phyloP scores from a whole-genome alignment of 768 basidiomycete genomes.

The Grammothele lineata region DNA sequence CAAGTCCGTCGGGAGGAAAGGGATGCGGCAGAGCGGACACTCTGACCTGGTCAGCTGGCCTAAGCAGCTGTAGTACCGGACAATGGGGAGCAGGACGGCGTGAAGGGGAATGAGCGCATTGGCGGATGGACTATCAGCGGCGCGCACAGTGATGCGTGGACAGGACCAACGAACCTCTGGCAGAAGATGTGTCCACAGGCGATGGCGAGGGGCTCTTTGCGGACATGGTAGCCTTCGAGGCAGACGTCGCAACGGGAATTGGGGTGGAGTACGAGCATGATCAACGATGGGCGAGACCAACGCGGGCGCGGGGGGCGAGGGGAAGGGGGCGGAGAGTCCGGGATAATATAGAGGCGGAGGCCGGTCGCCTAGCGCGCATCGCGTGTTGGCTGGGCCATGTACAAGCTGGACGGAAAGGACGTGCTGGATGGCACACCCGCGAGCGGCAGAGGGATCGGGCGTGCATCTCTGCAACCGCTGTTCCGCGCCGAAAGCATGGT shows the following conservation, averaged over 20 bases:
- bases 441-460: constrained; percentile 24
- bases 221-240: constrained; percentile 54
- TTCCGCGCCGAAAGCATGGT: constrained; percentile 13
- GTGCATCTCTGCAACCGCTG: constrained; percentile 18
- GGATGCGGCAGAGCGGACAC: constrained; percentile 63
- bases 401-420: constrained; percentile 16
- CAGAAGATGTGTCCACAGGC: constrained; percentile 72
- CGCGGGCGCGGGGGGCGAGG: constrained; percentile 19
- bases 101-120: neutral
- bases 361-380: constrained; percentile 26
- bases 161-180: constrained; percentile 16
- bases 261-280: constrained; percentile 64
- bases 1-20: constrained; percentile 42
- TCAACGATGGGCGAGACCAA: constrained; percentile 27
- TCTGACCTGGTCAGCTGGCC: constrained; percentile 40
- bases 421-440: constrained; percentile 16
- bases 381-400: constrained; percentile 26
- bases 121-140: constrained; percentile 1
- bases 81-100: neutral
- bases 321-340: constrained; percentile 1
- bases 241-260: constrained; percentile 76
- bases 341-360: constrained; percentile 20
- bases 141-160: neutral
- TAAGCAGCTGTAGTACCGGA: constrained; percentile 44
- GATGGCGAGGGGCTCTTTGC: constrained; percentile 59